A percentile compares a stretch with the other conserved stretches of the same genome.
Conservation (phyloP, 2,329 filamentous ascomycete species). For the Fusarium sp. region DNA sequence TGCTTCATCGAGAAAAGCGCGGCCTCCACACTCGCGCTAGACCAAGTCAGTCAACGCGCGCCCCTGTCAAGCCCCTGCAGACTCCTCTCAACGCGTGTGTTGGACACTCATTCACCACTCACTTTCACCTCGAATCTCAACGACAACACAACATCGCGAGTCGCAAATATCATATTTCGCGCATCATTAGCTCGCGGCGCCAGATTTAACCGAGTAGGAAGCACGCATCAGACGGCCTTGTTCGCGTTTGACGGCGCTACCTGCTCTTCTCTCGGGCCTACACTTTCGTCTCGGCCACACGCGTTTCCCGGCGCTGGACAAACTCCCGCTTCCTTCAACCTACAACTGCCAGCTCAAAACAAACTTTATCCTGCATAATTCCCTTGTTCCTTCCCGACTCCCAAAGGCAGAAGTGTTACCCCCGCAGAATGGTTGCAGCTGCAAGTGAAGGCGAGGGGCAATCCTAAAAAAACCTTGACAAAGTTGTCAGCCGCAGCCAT, state of each 20-base stretch:
- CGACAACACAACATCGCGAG: conserved; percentile 27
- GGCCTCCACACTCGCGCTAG: conserved; percentile 23
- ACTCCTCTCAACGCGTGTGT: conserved; percentile 37
- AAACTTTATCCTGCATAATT: conserved; percentile 6
- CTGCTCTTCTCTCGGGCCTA: conserved; percentile 12
- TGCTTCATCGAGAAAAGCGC: conserved; percentile 8
- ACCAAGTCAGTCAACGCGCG: conserved; percentile 28
- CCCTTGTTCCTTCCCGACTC: not conserved
- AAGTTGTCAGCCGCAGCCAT: conserved; percentile 32
- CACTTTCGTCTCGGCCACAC: conserved; percentile 31
- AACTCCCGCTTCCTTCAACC: conserved; percentile 30
- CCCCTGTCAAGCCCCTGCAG: conserved; percentile 37
- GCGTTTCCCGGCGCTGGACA: conserved; percentile 27
- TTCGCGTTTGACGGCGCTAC: conserved; percentile 3
- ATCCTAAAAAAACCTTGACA: conserved; percentile 44
- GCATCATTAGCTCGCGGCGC: not conserved
- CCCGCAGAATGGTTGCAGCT: conserved; percentile 42
- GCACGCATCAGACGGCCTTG: not conserved
- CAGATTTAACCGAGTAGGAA: not conserved
- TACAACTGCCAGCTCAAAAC: conserved; percentile 2
- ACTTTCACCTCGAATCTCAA: conserved; percentile 27
- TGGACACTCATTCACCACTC: conserved; percentile 34
- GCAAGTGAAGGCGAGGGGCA: conserved; percentile 40
- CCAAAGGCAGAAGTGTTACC: conserved; percentile 1
- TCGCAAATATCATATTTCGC: conserved; percentile 17